Evolutionary conservation across 441 rosid species (phyloP).

Genomic region (Erodium moschatum): DNA sequence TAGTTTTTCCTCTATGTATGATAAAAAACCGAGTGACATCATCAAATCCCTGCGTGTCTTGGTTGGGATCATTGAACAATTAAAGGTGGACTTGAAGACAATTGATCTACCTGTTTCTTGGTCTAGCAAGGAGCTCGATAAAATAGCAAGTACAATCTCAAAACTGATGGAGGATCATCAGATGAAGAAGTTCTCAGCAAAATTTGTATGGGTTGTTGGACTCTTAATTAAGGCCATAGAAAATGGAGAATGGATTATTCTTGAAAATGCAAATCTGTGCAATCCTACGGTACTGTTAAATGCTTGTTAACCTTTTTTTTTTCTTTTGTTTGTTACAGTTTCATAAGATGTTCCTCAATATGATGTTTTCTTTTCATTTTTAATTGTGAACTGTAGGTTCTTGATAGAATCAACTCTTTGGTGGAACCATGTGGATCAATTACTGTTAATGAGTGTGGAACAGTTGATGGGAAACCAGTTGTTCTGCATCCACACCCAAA

Average conservation of each 20-base stretch:
- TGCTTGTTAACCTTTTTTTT: constrained; percentile 14
- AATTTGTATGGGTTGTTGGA: constrained; percentile 98
- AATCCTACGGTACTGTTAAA: constrained; percentile 71
- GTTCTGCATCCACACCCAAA: constrained; percentile 76
- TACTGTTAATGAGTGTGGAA: constrained; percentile 86
- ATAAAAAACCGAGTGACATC: constrained; percentile 29
- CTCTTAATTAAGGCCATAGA: constrained; percentile 78
- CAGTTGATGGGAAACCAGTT: constrained; percentile 78
- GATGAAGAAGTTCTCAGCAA: constrained; percentile 45
- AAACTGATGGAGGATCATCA: constrained; percentile 47
- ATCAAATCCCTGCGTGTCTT: constrained; percentile 40
- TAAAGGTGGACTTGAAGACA: constrained; percentile 39
- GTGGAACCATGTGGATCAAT: constrained; percentile 88
- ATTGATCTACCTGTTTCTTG: constrained; percentile 39
- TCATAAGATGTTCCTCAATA: constrained; percentile 1
- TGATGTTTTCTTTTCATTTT: constrained; percentile 4
- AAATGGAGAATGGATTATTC: constrained; percentile 93
- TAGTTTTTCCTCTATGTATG: constrained; percentile 28
- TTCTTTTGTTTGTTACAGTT: constrained; percentile 1
- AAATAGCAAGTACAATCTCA: constrained; percentile 39
- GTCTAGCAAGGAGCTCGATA: constrained; percentile 48
- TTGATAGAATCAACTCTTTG: constrained; percentile 96
- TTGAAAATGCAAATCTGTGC: constrained; percentile 94
- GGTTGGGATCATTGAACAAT: constrained; percentile 40
- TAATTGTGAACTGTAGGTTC: constrained; percentile 51